Base-by-base conservation (phyloP, 2,329 filamentous ascomycete species). In the Cladosporium colombiae region DNA sequence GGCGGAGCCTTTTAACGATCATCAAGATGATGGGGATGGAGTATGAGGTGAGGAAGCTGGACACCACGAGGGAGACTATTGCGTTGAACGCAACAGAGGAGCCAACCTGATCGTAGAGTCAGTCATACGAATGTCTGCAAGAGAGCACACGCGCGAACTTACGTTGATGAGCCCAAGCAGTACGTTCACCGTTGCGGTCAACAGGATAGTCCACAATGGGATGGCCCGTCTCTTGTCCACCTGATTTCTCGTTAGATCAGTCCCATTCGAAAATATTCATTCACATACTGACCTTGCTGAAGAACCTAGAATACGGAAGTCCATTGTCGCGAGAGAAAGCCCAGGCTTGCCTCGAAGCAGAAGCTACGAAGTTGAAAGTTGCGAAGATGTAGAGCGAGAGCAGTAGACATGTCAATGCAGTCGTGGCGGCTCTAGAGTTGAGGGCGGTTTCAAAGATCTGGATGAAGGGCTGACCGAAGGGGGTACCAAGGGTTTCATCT, bases 341-440 rank as follows among this genome's bases (percentile, higher is more conserved):
- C 66, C 73, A 73, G 21, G 77, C 65, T 67, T 77, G 72, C 53
- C 74, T 70, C 13, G 74, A 77, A 18, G 75, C 71, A 1, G 76
- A 75, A 10, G 77, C 77, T 2, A 75, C 69, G 6, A 68, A 25
- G 21, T 57, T 49, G 37, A 66, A 59, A 1, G 50, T 46, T 44
- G 62, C 64, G 21, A 66, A 49, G 78, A 81, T 71, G 78, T 70
- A 33, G 27, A 78, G 74, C 18, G 81, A 72, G 23, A 82, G 40
- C 75, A 10, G 77, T 73, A 0, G 79, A 76, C 73, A 85, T 79
- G 5, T 77, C 76, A 16, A 78, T 81, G 7, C 81, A 78, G 1
- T 77, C 78, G 1, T 72, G 71, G 69, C 4, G 76, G 80, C 44
- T 31, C 49, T 25, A 79, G 1, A 79, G 78, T 57, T 79, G 68